phyloP scores from a whole-genome alignment of 1,139 yeast species.

The Candida buenavistaensis region DNA sequence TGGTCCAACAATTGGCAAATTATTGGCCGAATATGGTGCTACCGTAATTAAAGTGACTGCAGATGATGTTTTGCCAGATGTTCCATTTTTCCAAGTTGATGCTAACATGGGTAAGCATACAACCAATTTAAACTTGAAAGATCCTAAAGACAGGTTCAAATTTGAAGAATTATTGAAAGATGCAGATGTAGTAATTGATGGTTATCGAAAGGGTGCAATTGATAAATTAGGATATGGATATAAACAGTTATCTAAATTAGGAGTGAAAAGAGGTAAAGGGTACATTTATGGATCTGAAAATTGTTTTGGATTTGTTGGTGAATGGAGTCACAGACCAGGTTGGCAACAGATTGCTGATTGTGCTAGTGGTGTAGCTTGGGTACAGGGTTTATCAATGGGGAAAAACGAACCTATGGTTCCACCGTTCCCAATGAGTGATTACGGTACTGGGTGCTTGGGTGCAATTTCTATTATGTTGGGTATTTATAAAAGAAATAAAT shows the following conservation, averaged over 20 bases:
- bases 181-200: conserved; percentile 31
- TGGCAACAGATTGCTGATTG: conserved; percentile 39
- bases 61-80: conserved; percentile 25
- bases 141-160: conserved; percentile 19
- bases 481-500: conserved; percentile 22
- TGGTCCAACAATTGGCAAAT: conserved; percentile 31
- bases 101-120: conserved; percentile 33
- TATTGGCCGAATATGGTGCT: conserved; percentile 33
- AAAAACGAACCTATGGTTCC: conserved; percentile 32
- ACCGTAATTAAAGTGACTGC: conserved; percentile 30
- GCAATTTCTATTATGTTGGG: conserved; percentile 30
- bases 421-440: conserved; percentile 36
- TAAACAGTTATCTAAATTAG: conserved; percentile 20
- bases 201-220: conserved; percentile 29
- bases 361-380: conserved; percentile 32
- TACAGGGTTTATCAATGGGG: conserved; percentile 30
- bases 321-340: conserved; percentile 30
- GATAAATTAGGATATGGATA: conserved; percentile 30
- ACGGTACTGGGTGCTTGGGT: conserved; percentile 34
- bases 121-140: conserved; percentile 26
- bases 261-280: conserved; percentile 27
- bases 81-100: conserved; percentile 33
- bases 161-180: conserved; percentile 26
- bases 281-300: conserved; percentile 31
- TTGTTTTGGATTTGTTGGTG: conserved; percentile 32